A percentile compares a stretch with the other conserved stretches of the same genome.
Conservation (phyloP, 768 basidiomycete species). For the Exidia glandulosa region DNA sequence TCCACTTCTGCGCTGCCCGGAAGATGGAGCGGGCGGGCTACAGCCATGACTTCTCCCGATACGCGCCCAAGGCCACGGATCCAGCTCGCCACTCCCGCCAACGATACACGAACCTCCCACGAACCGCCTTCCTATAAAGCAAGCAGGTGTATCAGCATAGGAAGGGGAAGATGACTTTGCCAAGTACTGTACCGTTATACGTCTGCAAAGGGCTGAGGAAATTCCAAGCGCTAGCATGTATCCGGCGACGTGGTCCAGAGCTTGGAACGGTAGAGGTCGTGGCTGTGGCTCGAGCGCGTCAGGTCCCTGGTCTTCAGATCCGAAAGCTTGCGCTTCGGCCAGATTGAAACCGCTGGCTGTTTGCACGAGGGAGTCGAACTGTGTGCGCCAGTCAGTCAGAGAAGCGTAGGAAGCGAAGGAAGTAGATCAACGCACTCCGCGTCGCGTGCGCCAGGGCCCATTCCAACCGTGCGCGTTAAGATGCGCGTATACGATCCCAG, state of each 20-base stretch:
- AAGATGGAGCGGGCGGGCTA: neutral
- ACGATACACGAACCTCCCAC: constrained; percentile 48
- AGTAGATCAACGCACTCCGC: constrained; percentile 43
- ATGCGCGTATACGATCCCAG: constrained; percentile 44
- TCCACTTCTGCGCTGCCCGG: neutral
- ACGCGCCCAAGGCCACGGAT: constrained; percentile 44
- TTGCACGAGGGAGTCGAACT: constrained; percentile 60
- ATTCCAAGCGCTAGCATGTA: constrained; percentile 51
- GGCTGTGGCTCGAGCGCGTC: neutral
- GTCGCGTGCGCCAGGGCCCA: constrained; percentile 42
- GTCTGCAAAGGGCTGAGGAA: constrained; percentile 42
- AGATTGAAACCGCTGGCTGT: constrained; percentile 49
- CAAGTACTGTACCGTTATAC: constrained; percentile 35
- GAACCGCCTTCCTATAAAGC: constrained; percentile 48
- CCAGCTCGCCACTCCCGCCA: constrained; percentile 46
- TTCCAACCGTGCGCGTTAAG: constrained; percentile 47
- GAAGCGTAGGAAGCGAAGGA: no score
- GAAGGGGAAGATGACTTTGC: neutral
- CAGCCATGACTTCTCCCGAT: constrained; percentile 18
- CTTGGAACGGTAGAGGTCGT: constrained; percentile 43
- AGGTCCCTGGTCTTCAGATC: no score
- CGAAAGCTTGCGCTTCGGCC: constrained; percentile 42
- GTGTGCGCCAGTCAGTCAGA: no score
- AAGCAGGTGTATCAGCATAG: no score
- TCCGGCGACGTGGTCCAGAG: constrained; percentile 48